A percentile compares a stretch with the other conserved stretches of the same genome.
These are phyloP conservation scores for Podila epicladia DNA, from an alignment of 192 early-diverging fungal species.

Conservation along the genomic window DNA sequence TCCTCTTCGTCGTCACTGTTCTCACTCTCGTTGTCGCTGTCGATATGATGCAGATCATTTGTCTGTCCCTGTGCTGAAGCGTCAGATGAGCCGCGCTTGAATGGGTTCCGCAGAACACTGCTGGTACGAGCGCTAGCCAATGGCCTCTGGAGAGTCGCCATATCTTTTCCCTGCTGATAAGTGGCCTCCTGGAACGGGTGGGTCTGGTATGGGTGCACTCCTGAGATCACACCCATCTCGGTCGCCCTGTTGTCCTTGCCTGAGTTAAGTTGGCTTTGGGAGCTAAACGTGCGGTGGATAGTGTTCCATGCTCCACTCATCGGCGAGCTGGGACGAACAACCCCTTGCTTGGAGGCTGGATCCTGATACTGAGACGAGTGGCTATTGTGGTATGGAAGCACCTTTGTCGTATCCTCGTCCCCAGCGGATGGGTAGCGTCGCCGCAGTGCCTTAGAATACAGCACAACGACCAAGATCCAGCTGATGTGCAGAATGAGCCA, in stretches of 20 bases:
- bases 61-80: neutral
- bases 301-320: neutral
- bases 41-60: neutral
- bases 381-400: neutral
- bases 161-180: neutral
- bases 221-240: neutral
- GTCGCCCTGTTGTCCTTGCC: neutral
- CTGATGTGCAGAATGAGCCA: constrained; percentile 35
- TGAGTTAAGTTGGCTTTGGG: neutral
- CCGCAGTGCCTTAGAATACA: constrained; percentile 38
- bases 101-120: neutral
- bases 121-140: neutral
- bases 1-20: neutral
- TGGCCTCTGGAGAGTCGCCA: neutral
- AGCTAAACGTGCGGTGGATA: no score
- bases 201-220: constrained; percentile 3
- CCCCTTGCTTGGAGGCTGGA: neutral
- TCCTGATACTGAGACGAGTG: neutral
- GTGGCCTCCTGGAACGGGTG: constrained; percentile 6
- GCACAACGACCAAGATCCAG: constrained; percentile 35
- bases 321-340: neutral
- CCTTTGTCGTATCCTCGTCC: constrained; percentile 1
- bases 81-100: neutral
- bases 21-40: neutral
- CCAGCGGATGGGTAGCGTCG: constrained; percentile 15